phyloP scores from a whole-genome alignment of 495 filamentous ascomycete species.

The Sphaerosporella brunnea region DNA sequence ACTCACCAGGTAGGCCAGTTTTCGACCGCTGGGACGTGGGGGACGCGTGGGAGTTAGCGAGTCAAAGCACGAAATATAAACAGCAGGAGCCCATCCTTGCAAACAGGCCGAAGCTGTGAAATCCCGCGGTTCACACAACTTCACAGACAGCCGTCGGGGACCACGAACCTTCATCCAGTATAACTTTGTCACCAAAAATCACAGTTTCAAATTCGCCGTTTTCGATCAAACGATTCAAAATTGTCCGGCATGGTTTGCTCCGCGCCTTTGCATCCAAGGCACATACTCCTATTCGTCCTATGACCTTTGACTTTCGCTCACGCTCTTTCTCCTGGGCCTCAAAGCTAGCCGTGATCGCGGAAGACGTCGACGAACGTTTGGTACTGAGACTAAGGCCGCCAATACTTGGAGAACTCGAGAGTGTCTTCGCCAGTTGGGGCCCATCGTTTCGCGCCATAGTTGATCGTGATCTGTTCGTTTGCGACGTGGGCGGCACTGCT shows the following conservation, averaged over 20 bases:
- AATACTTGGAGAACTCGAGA: slow-evolving; percentile 5
- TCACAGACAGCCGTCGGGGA: slow-evolving; percentile 6
- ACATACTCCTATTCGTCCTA: slow-evolving; percentile 74
- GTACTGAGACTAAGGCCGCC: slow-evolving; percentile 10
- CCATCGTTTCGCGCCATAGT: background rate
- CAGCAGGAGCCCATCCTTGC: background rate
- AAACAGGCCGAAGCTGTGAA: background rate
- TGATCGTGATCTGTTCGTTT: background rate
- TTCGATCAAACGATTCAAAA: slow-evolving; percentile 73
- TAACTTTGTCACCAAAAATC: slow-evolving; percentile 96
- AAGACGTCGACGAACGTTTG: slow-evolving; percentile 21
- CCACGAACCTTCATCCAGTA: slow-evolving; percentile 67
- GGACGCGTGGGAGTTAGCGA: background rate
- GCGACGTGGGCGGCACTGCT: no score
- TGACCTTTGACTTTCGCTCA: slow-evolving; percentile 20
- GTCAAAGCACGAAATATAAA: background rate
- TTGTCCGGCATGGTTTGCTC: slow-evolving; percentile 89
- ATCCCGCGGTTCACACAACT: slow-evolving; percentile 4
- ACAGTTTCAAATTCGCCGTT: slow-evolving; percentile 89
- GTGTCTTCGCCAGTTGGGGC: background rate
- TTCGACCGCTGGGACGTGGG: slow-evolving; percentile 36
- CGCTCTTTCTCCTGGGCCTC: slow-evolving; percentile 25
- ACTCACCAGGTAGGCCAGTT: slow-evolving; percentile 51
- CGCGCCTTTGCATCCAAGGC: slow-evolving; percentile 89
- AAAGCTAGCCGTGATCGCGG: slow-evolving; percentile 17